Percentiles rank a stretch among this genome's conserved stretches.
These are phyloP conservation scores for Serpula lacrymans DNA, from an alignment of 768 basidiomycete species.

Conservation along the genomic window DNA sequence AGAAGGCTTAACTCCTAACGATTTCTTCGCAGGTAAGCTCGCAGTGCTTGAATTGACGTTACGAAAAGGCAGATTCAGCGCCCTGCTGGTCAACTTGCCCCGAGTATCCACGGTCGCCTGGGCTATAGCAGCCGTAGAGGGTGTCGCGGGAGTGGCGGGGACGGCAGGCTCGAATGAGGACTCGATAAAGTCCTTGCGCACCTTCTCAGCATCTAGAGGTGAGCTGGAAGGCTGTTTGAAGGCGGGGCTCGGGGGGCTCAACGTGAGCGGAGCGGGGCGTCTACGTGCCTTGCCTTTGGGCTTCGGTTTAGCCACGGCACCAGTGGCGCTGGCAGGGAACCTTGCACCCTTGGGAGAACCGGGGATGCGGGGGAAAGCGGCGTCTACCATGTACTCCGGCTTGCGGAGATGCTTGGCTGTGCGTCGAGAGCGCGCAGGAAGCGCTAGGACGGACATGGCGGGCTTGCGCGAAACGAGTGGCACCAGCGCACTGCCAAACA, in stretches of 20 bases:
- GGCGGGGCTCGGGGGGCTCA: slow-evolving; percentile 29
- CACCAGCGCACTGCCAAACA: slow-evolving; percentile 23
- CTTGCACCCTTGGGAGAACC: slow-evolving; percentile 12
- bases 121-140: slow-evolving; percentile 1
- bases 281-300: slow-evolving; percentile 31
- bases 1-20: slow-evolving; percentile 20
- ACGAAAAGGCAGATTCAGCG: slow-evolving; percentile 7
- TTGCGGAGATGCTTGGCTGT: slow-evolving; percentile 35
- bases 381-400: slow-evolving; percentile 32
- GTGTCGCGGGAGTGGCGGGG: slow-evolving; percentile 8
- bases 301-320: slow-evolving; percentile 4
- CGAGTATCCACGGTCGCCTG: not conserved
- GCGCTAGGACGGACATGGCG: slow-evolving; percentile 31
- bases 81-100: slow-evolving; percentile 3
- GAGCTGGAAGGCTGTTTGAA: slow-evolving; percentile 32
- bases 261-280: slow-evolving; percentile 41
- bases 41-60: slow-evolving; percentile 4
- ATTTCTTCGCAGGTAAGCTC: slow-evolving; percentile 12
- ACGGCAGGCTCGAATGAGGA: slow-evolving; percentile 39
- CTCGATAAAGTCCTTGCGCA: slow-evolving; percentile 40
- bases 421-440: slow-evolving; percentile 32
- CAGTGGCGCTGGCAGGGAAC: slow-evolving; percentile 8
- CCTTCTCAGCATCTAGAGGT: slow-evolving; percentile 30
- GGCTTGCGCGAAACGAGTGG: slow-evolving; percentile 28
- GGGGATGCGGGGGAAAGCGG: slow-evolving; percentile 19